phyloP scores from a whole-genome alignment of 352 stramenopile species.

The Pythium guiyangense region DNA sequence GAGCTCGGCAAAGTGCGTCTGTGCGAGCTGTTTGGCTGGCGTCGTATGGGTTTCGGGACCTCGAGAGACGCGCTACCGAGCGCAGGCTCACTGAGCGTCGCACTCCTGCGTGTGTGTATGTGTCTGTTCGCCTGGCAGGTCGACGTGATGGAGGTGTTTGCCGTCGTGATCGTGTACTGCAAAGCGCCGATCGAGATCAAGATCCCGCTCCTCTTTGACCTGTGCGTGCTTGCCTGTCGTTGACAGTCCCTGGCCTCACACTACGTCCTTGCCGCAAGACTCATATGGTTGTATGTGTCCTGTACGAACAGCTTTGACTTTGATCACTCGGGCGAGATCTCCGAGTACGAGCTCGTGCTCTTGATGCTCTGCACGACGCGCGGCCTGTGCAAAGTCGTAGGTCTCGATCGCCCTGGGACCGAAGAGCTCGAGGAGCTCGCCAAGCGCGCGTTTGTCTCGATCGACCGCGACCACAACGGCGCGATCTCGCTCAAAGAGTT shows the following conservation, averaged over 20 bases:
- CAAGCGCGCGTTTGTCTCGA: constrained; percentile 41
- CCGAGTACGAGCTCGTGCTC: constrained; percentile 54
- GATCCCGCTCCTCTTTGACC: constrained; percentile 62
- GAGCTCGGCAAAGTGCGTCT: constrained; percentile 41
- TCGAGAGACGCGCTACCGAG: too few relatives aligned
- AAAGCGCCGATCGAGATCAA: constrained; percentile 59
- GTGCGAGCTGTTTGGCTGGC: too few relatives aligned
- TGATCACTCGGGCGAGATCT: constrained; percentile 67
- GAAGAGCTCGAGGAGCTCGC: constrained; percentile 47
- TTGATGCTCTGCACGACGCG: constrained; percentile 70
- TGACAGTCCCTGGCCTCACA: too few relatives aligned
- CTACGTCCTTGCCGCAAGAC: too few relatives aligned
- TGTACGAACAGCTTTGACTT: constrained; percentile 56
- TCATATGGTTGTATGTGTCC: too few relatives aligned
- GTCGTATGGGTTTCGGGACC: too few relatives aligned
- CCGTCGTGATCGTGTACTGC: constrained; percentile 72
- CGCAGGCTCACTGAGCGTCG: too few relatives aligned
- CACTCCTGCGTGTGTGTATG: too few relatives aligned
- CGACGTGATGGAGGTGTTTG: constrained; percentile 71
- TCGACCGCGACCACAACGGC: constrained; percentile 45
- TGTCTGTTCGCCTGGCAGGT: constrained; percentile 27
- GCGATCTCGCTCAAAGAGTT: constrained; percentile 66
- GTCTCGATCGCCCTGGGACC: constrained; percentile 46
- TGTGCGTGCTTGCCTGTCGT: constrained; percentile 24
- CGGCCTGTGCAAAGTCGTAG: constrained; percentile 67